A percentile compares a stretch with the other conserved stretches of the same genome.
Evolutionary conservation across 73 alveolate species (phyloP).

Genomic region (Uronychia binucleata): DNA sequence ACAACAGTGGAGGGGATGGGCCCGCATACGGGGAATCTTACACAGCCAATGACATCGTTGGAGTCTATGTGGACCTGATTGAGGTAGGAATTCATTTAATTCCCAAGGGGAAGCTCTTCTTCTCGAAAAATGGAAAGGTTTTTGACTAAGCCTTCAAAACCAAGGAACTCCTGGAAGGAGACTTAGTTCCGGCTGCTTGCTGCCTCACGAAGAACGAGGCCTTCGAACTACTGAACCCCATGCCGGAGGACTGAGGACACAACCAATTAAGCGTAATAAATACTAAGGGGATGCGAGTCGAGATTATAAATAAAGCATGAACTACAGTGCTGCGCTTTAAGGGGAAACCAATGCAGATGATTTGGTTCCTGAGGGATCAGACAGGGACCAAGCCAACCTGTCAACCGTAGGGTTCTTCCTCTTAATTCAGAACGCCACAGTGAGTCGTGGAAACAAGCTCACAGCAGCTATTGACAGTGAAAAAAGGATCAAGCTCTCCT

Average conservation of each 20-base stretch:
- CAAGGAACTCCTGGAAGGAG: slow-evolving; percentile 8
- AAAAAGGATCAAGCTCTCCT: neutral
- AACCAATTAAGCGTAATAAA: neutral
- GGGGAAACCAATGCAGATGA: too few species aligned
- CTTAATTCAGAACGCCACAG: too few species aligned
- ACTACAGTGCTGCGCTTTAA: too few species aligned
- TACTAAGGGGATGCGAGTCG: too few species aligned
- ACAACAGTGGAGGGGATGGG: slow-evolving; percentile 42
- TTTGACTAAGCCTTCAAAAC: slow-evolving; percentile 25
- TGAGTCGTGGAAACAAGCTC: too few species aligned
- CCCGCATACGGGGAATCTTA: slow-evolving; percentile 29
- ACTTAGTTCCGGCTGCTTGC: slow-evolving; percentile 26
- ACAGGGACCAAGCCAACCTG: too few species aligned
- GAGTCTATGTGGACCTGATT: slow-evolving; percentile 26
- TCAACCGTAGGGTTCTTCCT: too few species aligned
- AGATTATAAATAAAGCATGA: too few species aligned
- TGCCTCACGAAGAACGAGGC: slow-evolving; percentile 24
- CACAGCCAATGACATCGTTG: slow-evolving; percentile 13
- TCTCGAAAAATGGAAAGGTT: slow-evolving; percentile 35
- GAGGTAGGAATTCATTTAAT: neutral
- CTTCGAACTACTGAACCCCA: slow-evolving; percentile 32
- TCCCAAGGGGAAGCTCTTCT: slow-evolving; percentile 28
- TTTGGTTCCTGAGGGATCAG: too few species aligned
- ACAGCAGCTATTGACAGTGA: neutral
- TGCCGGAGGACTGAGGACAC: slow-evolving; percentile 52